These are phyloP conservation scores for Fusarium hostae DNA, from an alignment of 2,329 filamentous ascomycete genomes.

Conservation along the genomic window DNA sequence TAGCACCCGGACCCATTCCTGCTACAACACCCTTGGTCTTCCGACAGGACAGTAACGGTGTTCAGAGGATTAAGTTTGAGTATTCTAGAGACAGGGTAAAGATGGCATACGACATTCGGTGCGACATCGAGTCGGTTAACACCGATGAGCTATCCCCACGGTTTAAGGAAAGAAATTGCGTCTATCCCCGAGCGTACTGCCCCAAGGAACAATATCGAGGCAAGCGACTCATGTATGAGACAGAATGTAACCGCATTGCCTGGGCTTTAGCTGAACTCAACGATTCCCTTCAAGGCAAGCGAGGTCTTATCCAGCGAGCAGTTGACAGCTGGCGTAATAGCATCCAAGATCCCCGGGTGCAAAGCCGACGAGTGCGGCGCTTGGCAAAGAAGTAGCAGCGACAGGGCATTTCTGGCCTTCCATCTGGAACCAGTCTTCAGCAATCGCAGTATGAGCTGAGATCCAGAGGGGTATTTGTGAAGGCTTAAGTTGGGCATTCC, in stretches of 20 bases:
- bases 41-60: constrained; percentile 92
- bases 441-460: no score
- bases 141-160: constrained; percentile 87
- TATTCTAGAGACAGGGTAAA: constrained; percentile 97
- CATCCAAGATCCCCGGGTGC: constrained; percentile 95
- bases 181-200: constrained; percentile 95
- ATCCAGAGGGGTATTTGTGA: no score
- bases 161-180: constrained; percentile 98
- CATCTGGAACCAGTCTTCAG: no score
- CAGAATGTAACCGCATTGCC: constrained; percentile 99
- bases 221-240: constrained; percentile 95
- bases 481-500: no score
- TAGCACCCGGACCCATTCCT: constrained; percentile 93
- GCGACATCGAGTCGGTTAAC: constrained; percentile 95
- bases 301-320: constrained; percentile 93
- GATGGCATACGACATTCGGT: constrained; percentile 99
- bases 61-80: constrained; percentile 99
- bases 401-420: no score
- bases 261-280: constrained; percentile 97
- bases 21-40: constrained; percentile 96
- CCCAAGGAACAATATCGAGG: constrained; percentile 96
- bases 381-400: no score
- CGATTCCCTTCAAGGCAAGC: constrained; percentile 88
- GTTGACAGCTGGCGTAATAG: constrained; percentile 99
- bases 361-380: no score